Base-by-base conservation (phyloP, 495 filamentous ascomycete genomes). In the Penicillium taxi region DNA sequence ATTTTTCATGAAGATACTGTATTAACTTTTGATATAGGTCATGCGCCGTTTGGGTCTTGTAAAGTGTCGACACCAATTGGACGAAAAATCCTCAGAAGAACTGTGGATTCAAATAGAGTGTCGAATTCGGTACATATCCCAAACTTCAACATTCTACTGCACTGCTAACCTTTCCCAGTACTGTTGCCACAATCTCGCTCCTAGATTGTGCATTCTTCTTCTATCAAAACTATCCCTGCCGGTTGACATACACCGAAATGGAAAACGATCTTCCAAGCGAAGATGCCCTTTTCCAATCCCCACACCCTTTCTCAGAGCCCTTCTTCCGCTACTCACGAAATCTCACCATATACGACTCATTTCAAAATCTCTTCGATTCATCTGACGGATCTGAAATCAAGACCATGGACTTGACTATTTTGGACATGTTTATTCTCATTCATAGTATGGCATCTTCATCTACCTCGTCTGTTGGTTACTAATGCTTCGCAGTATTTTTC, bases 141-240 rank as follows among this genome's bases (percentile, higher is more conserved):
- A 6, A 11, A 26, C 3, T 1, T 17, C 3, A 22, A 8, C 8
- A 5, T 4, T 26, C 9, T 14, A 4, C 26, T 13, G n/a, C 26
- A 5, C 26, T 12, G 23, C 48, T 64, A 23, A 66, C 32, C 2
- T 5, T 24, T 1, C 2, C 3, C 21, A 69, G 66, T 4, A 60
- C 58, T 3, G 58, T 66, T 25, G 55, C 43, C 26, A 51, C 64
- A n/a, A 50, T 70, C 1, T 55, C 55, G 1, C 46, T 63, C 5
- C 44, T 70, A 9, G 66, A 70, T 37, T 66, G 61, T 24, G 64
- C 66, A 5, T 70, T 70, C 37, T 64, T 53, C 9, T 68, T 70
- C 35, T 70, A 55, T 30, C 59, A 62, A 29, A 70, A 70, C 15
- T 66, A 64, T 26, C 66, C 66, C 0, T 66, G 63, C 21, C 66